Percentiles rank a stretch among this genome's conserved stretches.
Conservation (phyloP, 495 filamentous ascomycete genomes). For the Echria macrotheca region DNA sequence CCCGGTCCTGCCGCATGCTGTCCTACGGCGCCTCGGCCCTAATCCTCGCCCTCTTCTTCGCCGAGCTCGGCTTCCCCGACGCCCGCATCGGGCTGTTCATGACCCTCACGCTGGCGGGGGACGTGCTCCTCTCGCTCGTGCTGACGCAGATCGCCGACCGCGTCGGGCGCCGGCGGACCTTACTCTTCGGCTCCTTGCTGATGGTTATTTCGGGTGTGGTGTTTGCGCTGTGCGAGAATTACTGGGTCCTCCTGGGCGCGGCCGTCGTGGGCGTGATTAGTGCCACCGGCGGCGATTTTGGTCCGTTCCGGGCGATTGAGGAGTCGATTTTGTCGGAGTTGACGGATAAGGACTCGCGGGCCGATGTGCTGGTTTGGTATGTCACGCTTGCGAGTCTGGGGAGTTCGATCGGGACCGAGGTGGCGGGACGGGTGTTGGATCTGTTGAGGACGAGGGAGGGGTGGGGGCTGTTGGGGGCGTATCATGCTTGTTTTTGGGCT, state of each 20-base stretch:
- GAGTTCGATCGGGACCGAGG: conserved; percentile 28
- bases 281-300: conserved; percentile 72
- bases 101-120: conserved; percentile 77
- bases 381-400: conserved; percentile 42
- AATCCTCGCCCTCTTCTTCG: conserved; percentile 46
- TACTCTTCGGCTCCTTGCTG: conserved; percentile 59
- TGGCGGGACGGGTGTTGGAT: conserved; percentile 36
- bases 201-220: conserved; percentile 64
- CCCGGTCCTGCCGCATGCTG: conserved; percentile 58
- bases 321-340: conserved; percentile 74
- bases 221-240: conserved; percentile 65
- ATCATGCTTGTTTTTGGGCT: conserved; percentile 35
- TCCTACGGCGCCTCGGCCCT: conserved; percentile 38
- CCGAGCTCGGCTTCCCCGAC: conserved; percentile 58
- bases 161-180: conserved; percentile 61
- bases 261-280: conserved; percentile 80
- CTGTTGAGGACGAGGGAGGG: conserved; percentile 21
- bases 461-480: conserved; percentile 33
- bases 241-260: conserved; percentile 67
- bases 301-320: conserved; percentile 80
- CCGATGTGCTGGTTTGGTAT: conserved; percentile 84
- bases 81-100: conserved; percentile 77
- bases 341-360: conserved; percentile 52
- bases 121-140: conserved; percentile 67
- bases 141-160: conserved; percentile 74